Conservation (phyloP, 2,329 filamentous ascomycete species). For the Fusarium staphyleae region DNA sequence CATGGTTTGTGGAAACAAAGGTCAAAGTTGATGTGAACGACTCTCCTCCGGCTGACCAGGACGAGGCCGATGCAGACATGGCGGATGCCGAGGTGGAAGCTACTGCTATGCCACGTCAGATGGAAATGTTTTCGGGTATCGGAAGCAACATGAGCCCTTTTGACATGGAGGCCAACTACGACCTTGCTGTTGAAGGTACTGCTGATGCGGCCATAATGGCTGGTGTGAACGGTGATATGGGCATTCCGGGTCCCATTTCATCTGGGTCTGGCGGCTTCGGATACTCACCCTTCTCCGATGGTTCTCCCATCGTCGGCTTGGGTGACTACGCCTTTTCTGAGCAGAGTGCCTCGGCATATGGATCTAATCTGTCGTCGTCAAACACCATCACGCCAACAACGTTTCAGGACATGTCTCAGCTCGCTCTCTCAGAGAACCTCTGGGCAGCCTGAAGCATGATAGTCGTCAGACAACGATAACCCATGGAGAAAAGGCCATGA, state of each 20-base stretch:
- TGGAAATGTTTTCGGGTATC: conserved; percentile 38
- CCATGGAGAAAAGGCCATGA: conserved; percentile 8
- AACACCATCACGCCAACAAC: conserved; percentile 41
- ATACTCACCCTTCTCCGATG: conserved; percentile 35
- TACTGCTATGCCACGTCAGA: conserved; percentile 17
- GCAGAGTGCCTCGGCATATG: conserved; percentile 36
- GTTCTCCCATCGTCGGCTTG: conserved; percentile 34
- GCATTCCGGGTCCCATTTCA: conserved; percentile 37
- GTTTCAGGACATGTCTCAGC: conserved; percentile 38
- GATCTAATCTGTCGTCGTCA: conserved; percentile 40
- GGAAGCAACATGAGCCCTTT: conserved; percentile 34
- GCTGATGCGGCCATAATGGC: conserved; percentile 30
- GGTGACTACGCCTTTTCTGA: conserved; percentile 40
- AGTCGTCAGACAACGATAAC: neutral
- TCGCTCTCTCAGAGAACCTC: conserved; percentile 32
- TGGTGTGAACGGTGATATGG: conserved; percentile 26
- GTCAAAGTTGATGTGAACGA: conserved; percentile 53
- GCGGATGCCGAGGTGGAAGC: conserved; percentile 32
- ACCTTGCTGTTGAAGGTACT: conserved; percentile 32
- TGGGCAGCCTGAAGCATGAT: conserved; percentile 27
- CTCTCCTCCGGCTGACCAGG: conserved; percentile 44
- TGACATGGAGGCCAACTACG: conserved; percentile 34
- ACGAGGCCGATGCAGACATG: conserved; percentile 43
- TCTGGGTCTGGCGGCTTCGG: conserved; percentile 36
- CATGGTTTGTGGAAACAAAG: conserved; percentile 64